Percentiles rank a stretch among this genome's conserved stretches.
Conservation (phyloP, 2,329 filamentous ascomycete genomes). For the Blumeriella jaapii region DNA sequence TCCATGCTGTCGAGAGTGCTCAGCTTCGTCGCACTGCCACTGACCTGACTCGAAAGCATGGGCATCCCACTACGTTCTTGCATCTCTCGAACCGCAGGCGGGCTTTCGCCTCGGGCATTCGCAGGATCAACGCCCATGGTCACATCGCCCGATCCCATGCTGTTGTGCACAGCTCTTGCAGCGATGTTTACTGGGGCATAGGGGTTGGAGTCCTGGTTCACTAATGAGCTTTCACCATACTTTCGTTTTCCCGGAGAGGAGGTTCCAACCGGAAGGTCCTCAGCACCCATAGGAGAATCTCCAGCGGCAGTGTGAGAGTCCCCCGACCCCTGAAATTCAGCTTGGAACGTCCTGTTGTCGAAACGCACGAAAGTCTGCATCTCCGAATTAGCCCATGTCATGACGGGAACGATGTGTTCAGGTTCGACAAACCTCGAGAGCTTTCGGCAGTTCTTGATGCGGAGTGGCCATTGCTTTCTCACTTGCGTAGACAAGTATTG, state of each 20-base stretch:
- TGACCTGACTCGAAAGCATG: slow-evolving; percentile 11
- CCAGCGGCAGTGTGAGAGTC: slow-evolving; percentile 7
- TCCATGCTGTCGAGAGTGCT: slow-evolving; percentile 23
- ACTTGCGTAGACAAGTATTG: slow-evolving; percentile 42
- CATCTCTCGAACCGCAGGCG: slow-evolving; percentile 17
- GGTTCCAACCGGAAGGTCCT: slow-evolving; percentile 6
- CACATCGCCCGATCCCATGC: slow-evolving; percentile 7
- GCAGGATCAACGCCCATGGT: slow-evolving; percentile 21
- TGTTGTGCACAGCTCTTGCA: slow-evolving; percentile 6
- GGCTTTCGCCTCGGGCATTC: background rate
- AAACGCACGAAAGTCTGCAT: slow-evolving; percentile 36
- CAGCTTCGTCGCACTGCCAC: background rate
- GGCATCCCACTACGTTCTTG: slow-evolving; percentile 20
- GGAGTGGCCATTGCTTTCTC: slow-evolving; percentile 34
- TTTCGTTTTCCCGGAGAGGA: slow-evolving; percentile 23
- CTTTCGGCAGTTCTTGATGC: slow-evolving; percentile 28
- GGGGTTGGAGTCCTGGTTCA: slow-evolving; percentile 7
- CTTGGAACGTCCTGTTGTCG: slow-evolving; percentile 41
- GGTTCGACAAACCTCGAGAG: slow-evolving; percentile 30
- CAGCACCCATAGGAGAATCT: slow-evolving; percentile 4
- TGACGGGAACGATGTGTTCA: no score
- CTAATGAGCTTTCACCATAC: slow-evolving; percentile 16
- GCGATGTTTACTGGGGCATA: slow-evolving; percentile 6
- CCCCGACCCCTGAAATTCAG: slow-evolving; percentile 30
- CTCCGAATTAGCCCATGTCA: slow-evolving; percentile 10